Conservation (phyloP, 225 moss, liverwort and hornwort genomes). For the Marchantia paleacea region DNA sequence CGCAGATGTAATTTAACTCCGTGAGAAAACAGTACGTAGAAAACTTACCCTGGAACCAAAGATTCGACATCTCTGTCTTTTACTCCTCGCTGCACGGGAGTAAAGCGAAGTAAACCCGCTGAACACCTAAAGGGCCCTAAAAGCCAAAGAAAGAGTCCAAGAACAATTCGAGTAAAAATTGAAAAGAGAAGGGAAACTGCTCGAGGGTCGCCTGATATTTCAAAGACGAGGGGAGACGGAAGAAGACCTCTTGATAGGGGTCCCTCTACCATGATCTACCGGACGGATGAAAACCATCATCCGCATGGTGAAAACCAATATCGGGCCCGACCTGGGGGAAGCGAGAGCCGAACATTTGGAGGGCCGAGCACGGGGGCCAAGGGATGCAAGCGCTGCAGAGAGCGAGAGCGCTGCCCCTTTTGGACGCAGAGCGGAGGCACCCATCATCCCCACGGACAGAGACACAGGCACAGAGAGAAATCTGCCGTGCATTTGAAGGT, state of each 20-base stretch:
- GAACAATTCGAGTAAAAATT: too few species aligned
- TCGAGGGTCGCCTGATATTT: background rate
- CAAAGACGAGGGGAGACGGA: too few species aligned
- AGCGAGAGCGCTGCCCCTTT: background rate
- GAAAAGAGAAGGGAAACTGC: too few species aligned
- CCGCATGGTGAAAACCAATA: background rate
- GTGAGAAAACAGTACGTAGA: too few species aligned
- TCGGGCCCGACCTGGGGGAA: background rate
- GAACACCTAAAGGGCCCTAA: too few species aligned
- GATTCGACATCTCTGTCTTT: too few species aligned
- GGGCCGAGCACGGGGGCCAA: background rate
- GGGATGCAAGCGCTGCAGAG: background rate
- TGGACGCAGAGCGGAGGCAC: background rate
- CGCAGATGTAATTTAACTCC: too few species aligned
- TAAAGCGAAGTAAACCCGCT: too few species aligned
- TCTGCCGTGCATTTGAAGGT: background rate
- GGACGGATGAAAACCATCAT: background rate
- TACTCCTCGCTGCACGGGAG: too few species aligned
- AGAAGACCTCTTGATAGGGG: too few species aligned
- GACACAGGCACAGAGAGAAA: background rate
- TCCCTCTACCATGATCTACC: background rate
- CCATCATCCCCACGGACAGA: background rate
- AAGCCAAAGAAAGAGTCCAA: too few species aligned
- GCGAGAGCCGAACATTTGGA: background rate
- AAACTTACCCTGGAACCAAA: too few species aligned